These are phyloP conservation scores for Fibroporia radiculosa DNA, from an alignment of 768 basidiomycete genomes.

Conservation along the genomic window DNA sequence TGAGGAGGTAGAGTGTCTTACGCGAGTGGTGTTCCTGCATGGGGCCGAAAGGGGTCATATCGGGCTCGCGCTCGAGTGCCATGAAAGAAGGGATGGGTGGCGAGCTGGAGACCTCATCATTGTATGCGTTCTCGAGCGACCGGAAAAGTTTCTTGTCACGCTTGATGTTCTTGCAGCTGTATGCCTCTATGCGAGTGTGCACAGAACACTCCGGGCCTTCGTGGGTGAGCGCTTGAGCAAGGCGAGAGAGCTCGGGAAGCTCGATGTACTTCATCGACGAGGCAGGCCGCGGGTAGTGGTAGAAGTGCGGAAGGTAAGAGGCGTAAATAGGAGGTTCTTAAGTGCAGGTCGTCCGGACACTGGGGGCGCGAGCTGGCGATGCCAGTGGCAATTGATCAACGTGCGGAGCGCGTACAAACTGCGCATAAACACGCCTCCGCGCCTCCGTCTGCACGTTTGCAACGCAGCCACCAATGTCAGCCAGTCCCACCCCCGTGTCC, in stretches of 20 bases:
- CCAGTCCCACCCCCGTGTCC: too few species aligned
- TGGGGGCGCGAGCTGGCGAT: too few species aligned
- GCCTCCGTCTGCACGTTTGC: too few species aligned
- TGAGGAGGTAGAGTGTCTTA: conserved; percentile 93
- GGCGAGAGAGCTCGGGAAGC: conserved; percentile 65
- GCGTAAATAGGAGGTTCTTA: too few species aligned
- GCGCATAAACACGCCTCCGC: too few species aligned
- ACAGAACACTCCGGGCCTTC: conserved; percentile 85
- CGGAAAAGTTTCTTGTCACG: conserved; percentile 97
- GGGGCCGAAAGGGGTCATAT: conserved; percentile 85
- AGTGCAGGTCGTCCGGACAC: too few species aligned
- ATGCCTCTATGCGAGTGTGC: conserved; percentile 90
- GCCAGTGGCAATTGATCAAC: too few species aligned
- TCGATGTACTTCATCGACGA: conserved; percentile 98
- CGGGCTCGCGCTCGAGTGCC: conserved; percentile 57
- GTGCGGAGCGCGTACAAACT: too few species aligned
- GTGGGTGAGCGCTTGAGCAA: conserved; percentile 75
- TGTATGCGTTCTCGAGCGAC: conserved; percentile 81
- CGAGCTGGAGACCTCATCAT: conserved; percentile 71
- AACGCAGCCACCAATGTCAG: too few species aligned
- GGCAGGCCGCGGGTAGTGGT: too few species aligned
- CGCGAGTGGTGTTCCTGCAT: conserved; percentile 78
- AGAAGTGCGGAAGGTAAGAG: too few species aligned
- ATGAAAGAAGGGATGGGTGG: conserved; percentile 82
- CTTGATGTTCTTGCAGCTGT: conserved; percentile 96